Evolutionary conservation across 1,284 basidiomycete species (phyloP).

Genomic region (Tylopilus orsonianus): DNA sequence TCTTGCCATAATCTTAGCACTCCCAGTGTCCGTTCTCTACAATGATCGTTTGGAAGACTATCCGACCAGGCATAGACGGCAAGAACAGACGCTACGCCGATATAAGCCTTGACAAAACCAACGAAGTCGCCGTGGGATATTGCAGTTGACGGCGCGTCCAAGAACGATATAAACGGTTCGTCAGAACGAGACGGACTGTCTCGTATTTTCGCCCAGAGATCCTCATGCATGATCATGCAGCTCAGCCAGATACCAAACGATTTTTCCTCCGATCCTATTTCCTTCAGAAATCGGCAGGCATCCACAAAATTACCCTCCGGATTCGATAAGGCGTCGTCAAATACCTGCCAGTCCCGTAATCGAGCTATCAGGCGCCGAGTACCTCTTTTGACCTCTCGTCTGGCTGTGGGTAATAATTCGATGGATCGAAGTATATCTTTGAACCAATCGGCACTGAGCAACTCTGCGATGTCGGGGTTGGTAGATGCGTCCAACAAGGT

Average conservation of each 20-base stretch:
- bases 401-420: slow-evolving; percentile 38
- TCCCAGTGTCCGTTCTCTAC: slow-evolving; percentile 60
- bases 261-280: slow-evolving; percentile 61
- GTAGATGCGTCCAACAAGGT: slow-evolving; percentile 60
- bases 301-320: slow-evolving; percentile 46
- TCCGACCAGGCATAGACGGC: slow-evolving; percentile 80
- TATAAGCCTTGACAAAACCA: slow-evolving; percentile 58
- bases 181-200: slow-evolving; percentile 11
- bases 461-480: slow-evolving; percentile 60
- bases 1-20: slow-evolving; percentile 71
- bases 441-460: slow-evolving; percentile 36
- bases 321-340: slow-evolving; percentile 60
- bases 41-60: slow-evolving; percentile 62
- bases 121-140: slow-evolving; percentile 60
- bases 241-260: slow-evolving; percentile 70
- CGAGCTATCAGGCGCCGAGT: slow-evolving; percentile 48
- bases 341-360: slow-evolving; percentile 56
- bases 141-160: slow-evolving; percentile 18
- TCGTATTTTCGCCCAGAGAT: slow-evolving; percentile 38
- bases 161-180: slow-evolving; percentile 17
- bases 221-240: slow-evolving; percentile 58
- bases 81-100: slow-evolving; percentile 68
- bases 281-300: slow-evolving; percentile 51
- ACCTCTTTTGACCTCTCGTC: slow-evolving; percentile 42
- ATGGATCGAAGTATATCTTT: slow-evolving; percentile 43